These are phyloP conservation scores for Aegle marmelos DNA, from an alignment of 345 rosid genomes.

Conservation along the genomic window DNA sequence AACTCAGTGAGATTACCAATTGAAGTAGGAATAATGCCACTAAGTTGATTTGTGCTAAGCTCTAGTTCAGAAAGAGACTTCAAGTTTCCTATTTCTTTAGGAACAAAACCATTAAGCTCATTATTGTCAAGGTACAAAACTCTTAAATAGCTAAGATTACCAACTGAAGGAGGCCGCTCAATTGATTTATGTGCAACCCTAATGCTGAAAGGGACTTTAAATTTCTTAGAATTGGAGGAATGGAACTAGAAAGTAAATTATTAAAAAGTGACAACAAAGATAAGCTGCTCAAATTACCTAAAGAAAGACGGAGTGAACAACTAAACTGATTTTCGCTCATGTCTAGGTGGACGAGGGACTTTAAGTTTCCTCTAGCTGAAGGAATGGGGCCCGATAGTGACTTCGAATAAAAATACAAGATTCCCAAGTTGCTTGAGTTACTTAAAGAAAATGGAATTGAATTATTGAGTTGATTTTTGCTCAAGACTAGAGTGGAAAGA, in stretches of 20 bases:
- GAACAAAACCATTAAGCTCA: constrained; percentile 23
- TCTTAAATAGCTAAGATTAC: constrained; percentile 17
- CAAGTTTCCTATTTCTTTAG: constrained; percentile 22
- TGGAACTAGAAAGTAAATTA: too few species aligned
- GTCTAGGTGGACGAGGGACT: not conserved
- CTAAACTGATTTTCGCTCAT: too few species aligned
- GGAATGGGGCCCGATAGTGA: constrained; percentile 30
- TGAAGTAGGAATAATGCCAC: constrained; percentile 3
- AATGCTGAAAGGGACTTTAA: too few species aligned
- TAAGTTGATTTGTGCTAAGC: not conserved
- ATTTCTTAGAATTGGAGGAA: too few species aligned
- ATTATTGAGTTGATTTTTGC: too few species aligned
- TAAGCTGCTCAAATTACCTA: too few species aligned
- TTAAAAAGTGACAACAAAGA: too few species aligned
- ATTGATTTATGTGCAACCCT: too few species aligned
- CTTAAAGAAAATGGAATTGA: too few species aligned
- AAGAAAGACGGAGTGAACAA: too few species aligned
- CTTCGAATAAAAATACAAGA: constrained; percentile 8
- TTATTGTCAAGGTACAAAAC: constrained; percentile 15
- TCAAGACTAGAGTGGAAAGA: too few species aligned
- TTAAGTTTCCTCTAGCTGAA: not conserved
- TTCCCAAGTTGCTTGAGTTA: not conserved
- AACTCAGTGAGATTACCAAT: not conserved
- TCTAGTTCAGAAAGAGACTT: not conserved
- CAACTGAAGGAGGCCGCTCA: not conserved